These are phyloP conservation scores for Capronia coronata DNA, from an alignment of 2,329 filamentous ascomycete species.

Conservation along the genomic window DNA sequence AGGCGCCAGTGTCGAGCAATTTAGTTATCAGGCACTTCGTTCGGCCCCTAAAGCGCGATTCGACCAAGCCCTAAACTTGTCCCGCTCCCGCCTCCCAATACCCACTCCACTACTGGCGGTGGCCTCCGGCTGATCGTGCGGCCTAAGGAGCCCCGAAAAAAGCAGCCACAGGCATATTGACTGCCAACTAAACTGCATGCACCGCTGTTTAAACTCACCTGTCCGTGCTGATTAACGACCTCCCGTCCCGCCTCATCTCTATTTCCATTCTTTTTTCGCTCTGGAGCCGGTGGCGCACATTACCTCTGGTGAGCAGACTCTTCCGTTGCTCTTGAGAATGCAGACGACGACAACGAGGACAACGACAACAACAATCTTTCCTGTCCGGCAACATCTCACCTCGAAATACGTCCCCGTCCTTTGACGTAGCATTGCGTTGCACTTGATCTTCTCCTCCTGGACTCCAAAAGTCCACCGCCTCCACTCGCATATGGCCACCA, in stretches of 20 bases:
- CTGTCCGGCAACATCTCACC: constrained; percentile 4
- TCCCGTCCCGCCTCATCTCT: constrained; percentile 9
- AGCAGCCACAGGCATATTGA: neutral
- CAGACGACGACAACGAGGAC: neutral
- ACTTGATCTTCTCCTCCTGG: constrained; percentile 5
- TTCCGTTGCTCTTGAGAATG: constrained; percentile 13
- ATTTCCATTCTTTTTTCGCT: constrained; percentile 9
- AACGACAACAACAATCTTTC: constrained; percentile 2
- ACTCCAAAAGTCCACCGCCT: neutral
- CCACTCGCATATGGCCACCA: constrained; percentile 23
- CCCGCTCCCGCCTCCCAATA: neutral
- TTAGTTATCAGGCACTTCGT: neutral
- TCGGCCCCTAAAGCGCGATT: neutral
- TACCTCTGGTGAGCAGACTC: constrained; percentile 7
- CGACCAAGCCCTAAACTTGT: neutral
- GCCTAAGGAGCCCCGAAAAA: neutral
- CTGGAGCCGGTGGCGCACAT: constrained; percentile 10
- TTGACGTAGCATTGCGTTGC: constrained; percentile 2
- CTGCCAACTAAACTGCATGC: constrained; percentile 1
- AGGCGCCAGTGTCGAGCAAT: neutral
- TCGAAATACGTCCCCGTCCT: neutral
- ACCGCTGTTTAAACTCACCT: constrained; percentile 13
- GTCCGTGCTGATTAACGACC: constrained; percentile 13
- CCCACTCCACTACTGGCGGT: neutral
- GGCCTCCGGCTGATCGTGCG: constrained; percentile 1